Conservation (phyloP, 148 eudicot species). For the Persicaria tinctoria region DNA sequence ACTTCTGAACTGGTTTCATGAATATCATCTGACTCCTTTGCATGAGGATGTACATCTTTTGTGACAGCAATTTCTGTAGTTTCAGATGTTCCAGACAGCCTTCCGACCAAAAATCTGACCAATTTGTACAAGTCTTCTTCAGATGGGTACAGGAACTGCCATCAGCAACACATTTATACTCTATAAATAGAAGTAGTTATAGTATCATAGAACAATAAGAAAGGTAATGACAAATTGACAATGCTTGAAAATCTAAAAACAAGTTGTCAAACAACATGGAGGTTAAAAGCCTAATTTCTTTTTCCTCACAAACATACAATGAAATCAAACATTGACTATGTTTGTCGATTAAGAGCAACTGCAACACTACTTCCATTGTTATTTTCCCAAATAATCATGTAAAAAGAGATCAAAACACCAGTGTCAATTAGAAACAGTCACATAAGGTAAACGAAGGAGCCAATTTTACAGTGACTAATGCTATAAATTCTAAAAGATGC, state of each 20-base stretch:
- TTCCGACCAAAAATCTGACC: conserved; percentile 46
- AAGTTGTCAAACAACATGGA: conserved; percentile 1
- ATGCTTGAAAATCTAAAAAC: not conserved
- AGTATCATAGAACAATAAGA: conserved; percentile 21
- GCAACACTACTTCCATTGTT: no score
- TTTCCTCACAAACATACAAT: not conserved
- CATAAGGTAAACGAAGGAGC: not conserved
- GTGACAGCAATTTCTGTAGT: conserved; percentile 16
- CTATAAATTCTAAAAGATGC: no score
- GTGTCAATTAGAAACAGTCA: not conserved
- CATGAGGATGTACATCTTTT: conserved; percentile 8
- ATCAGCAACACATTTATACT: conserved; percentile 28
- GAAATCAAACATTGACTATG: not conserved
- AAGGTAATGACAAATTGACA: not conserved
- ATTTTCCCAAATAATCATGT: no score
- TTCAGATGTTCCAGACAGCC: conserved; percentile 40
- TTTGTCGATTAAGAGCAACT: not conserved
- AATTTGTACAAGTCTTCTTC: conserved; percentile 50
- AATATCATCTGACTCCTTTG: conserved; percentile 12
- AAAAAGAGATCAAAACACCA: no score
- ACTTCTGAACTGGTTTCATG: conserved; percentile 10
- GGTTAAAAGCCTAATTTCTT: not conserved
- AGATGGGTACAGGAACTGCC: conserved; percentile 61
- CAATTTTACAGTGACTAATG: not conserved
- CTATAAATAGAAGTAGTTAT: conserved; percentile 20